phyloP scores from a whole-genome alignment of 2,329 filamentous ascomycete genomes.

The Monosporascus sp. region DNA sequence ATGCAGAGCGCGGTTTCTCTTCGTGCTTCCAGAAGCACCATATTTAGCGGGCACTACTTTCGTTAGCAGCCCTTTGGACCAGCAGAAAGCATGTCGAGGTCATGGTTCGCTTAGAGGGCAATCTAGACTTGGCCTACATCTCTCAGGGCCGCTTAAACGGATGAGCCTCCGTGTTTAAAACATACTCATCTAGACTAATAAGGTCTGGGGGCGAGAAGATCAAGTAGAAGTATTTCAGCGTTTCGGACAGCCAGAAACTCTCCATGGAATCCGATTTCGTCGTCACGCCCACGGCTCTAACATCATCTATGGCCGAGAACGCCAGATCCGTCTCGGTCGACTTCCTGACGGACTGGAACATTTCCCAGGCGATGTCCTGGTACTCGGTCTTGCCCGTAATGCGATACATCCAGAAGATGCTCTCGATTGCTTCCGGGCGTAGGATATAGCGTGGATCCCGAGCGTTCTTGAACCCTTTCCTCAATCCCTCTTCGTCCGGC shows the following conservation, averaged over 20 bases:
- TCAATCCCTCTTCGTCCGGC: constrained; percentile 16
- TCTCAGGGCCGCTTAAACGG: neutral
- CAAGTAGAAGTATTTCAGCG: constrained; percentile 1
- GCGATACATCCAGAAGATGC: constrained; percentile 44
- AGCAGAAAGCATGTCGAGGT: too few species aligned
- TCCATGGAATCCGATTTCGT: constrained; percentile 13
- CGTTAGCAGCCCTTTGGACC: too few species aligned
- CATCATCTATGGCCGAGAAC: constrained; percentile 39
- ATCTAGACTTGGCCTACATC: neutral
- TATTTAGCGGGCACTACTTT: too few species aligned
- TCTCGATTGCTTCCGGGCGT: constrained; percentile 42
- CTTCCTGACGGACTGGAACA: constrained; percentile 38
- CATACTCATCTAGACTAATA: neutral
- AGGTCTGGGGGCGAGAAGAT: constrained; percentile 1
- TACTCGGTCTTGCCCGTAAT: constrained; percentile 38
- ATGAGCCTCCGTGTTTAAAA: constrained; percentile 1
- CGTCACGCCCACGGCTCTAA: constrained; percentile 43
- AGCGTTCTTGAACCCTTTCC: constrained; percentile 56
- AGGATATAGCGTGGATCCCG: constrained; percentile 42
- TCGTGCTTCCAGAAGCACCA: too few species aligned
- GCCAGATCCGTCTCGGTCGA: constrained; percentile 36
- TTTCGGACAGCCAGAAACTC: constrained; percentile 1
- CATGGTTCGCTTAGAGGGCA: too few species aligned
- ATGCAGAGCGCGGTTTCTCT: too few species aligned
- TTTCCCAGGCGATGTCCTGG: constrained; percentile 45